Evolutionary conservation across 164 flowering plant genomes (phyloP), one percentile per base, ranked within the genome.

Genomic region (Buxus sempervirens): DNA sequence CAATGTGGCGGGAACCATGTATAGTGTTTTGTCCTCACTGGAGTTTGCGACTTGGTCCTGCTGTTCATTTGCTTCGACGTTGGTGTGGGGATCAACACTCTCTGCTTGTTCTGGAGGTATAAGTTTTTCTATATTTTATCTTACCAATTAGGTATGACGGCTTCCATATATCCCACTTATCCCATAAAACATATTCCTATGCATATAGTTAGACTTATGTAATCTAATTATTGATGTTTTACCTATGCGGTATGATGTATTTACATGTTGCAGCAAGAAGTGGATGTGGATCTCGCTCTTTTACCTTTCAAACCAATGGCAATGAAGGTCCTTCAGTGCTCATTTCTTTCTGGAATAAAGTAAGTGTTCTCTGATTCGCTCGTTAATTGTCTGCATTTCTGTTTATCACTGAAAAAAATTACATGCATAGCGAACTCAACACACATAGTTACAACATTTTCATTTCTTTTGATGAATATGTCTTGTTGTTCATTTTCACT

Each of bases 1-100:
- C n/a, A 36, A 77, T 67, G 61, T 95, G 93, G 96, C 89, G 84
- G 79, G 97, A 91, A 71, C 97, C 98, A 20, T 94, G 98, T 83
- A 85, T 94, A 23, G 89, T 92, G 38, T 85, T 95, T 76, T 79
- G 78, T 76, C 88, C 96, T 64, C 97, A 92, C 73, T 91, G 98
- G 96, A 89, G 84, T 74, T 73, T 95, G 68, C 88, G 97, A 54
- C 81, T 88, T 75, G 97, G 97, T 71, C 90, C 96, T 71, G 86
- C 69, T 73, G 88, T 85, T 73, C 92, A 91, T 72, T 81, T 94
- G 67, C 91, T 94, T 69, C 83, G 74, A n/a, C 90, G 88, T n/a
- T 93, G 96, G 97, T 42, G 80, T 70, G 75, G 75, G 26, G 88
- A 91, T 73, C 75, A 58, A 13, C 86, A 81, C 45, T 91, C 88